phyloP scores from a whole-genome alignment of 1,284 basidiomycete species.

The Ustilago lituana region DNA sequence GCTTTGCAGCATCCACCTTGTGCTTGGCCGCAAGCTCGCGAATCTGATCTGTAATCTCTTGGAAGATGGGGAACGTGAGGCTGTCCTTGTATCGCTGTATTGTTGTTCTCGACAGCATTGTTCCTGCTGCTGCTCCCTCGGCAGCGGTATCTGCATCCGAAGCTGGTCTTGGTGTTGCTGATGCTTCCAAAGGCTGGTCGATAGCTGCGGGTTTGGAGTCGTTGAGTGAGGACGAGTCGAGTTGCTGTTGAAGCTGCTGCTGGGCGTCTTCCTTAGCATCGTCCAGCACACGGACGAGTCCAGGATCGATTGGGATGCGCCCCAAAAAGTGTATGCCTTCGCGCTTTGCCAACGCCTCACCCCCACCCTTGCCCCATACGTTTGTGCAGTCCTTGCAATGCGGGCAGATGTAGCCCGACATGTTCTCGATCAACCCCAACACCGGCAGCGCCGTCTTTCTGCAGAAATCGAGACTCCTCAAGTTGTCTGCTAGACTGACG shows the following conservation, averaged over 20 bases:
- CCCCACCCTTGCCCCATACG: constrained; percentile 93
- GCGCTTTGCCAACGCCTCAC: constrained; percentile 76
- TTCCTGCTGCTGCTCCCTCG: constrained; percentile 38
- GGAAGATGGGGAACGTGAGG: constrained; percentile 64
- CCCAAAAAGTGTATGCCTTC: constrained; percentile 85
- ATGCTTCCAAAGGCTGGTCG: constrained; percentile 17
- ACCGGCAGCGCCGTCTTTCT: constrained; percentile 85
- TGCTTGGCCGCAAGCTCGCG: constrained; percentile 21
- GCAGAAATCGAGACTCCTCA: constrained; percentile 95
- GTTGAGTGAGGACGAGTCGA: constrained; percentile 3
- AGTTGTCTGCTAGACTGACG: constrained; percentile 90
- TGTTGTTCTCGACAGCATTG: constrained; percentile 54
- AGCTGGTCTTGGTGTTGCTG: neutral
- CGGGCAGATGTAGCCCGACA: constrained; percentile 98
- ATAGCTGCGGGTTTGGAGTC: constrained; percentile 5
- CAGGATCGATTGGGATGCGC: constrained; percentile 90
- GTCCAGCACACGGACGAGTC: constrained; percentile 87
- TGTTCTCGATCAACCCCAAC: constrained; percentile 96
- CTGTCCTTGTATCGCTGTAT: constrained; percentile 58
- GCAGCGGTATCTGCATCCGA: neutral
- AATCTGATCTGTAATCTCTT: constrained; percentile 53
- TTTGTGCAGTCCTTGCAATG: constrained; percentile 84
- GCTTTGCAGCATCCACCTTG: neutral
- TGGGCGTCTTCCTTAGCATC: constrained; percentile 70
- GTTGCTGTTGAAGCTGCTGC: constrained; percentile 9